Evolutionary conservation across 2,329 filamentous ascomycete species (phyloP), one percentile per base, ranked within the genome.

Genomic region (Cercospora sesami): DNA sequence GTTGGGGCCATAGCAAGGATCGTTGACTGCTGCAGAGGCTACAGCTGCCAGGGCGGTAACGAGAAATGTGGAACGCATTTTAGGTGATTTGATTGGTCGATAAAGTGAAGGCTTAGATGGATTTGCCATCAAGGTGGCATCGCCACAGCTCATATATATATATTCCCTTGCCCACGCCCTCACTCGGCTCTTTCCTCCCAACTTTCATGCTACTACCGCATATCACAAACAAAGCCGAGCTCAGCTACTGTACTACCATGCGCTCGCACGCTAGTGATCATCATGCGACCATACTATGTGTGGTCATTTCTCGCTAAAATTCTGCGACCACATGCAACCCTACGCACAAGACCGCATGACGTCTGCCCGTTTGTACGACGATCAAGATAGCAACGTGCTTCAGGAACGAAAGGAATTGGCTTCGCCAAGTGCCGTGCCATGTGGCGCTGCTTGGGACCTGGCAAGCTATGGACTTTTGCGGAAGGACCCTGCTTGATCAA

Each of bases 1-100:
- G 28, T 48, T 31, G 59, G 58, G 31, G 10, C 64, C 64, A 12
- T 51, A 45, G 42, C 64, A 66, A 31, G 64, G 64, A 7, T 66
- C 42, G 45, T 66, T 61, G n/a, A 66, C 39, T 10, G 58, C 58
- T 16, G 64, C 64, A 16, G 51, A 36, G 23, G 28, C 42, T 21
- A 21, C 33, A 23, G 26, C 33, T 48, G 21, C 36, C 5, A 36
- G 18, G 23, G 31, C 28, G n/a, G 30, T 12, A 16, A 53, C 14
- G 30, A 65, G 16, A 1, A 65, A 53, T 4, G 39, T 28, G 36
- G 59, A 42, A 30, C 45, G 31, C 64, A 65, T 65, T 28, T 10
- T 65, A 8, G 26, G 5, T 65, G 31, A 21, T 36, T 16, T 10
- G 8, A 59, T 59, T 36, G 55, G 31, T 33, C 9, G n/a, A 36